A percentile compares a stretch with the other conserved stretches of the same genome.
These are phyloP conservation scores for Nematocida displodere DNA, from an alignment of 371 early-diverging fungal genomes.

Conservation along the genomic window DNA sequence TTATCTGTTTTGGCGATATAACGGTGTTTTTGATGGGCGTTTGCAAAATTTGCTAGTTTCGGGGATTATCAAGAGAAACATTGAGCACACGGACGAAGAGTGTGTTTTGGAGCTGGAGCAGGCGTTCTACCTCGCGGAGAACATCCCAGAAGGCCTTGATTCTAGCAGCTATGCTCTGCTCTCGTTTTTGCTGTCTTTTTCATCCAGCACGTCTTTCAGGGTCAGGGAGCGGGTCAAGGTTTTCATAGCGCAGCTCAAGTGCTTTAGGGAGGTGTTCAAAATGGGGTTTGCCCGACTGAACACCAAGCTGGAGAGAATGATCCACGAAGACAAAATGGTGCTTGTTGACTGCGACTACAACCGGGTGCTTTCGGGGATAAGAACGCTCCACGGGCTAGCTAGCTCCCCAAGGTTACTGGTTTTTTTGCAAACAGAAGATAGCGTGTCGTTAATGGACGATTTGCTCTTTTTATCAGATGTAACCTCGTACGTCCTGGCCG, in stretches of 20 bases:
- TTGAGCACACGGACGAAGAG: conserved; percentile 1
- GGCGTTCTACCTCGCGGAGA: conserved; percentile 1
- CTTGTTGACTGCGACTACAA: conserved; percentile 32
- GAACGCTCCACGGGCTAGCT: conserved; percentile 9
- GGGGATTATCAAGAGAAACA: conserved; percentile 22
- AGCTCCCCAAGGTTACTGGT: conserved; percentile 30
- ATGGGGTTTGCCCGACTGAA: conserved; percentile 20
- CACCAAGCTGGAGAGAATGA: not conserved
- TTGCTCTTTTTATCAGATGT: conserved; percentile 7
- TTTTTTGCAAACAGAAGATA: not conserved
- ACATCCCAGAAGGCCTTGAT: not conserved
- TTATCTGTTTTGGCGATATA: conserved; percentile 45
- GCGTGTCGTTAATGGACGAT: not conserved
- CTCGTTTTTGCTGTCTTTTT: conserved; percentile 8
- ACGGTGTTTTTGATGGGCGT: conserved; percentile 23
- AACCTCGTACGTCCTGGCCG: not conserved
- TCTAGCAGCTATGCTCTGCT: not conserved
- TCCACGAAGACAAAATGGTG: not conserved
- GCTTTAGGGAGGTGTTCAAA: conserved; percentile 12
- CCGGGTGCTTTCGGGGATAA: conserved; percentile 35
- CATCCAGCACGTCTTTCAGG: not conserved
- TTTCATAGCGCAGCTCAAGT: not conserved
- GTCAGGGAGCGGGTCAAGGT: not conserved
- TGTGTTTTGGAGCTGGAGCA: not conserved
- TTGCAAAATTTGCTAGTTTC: conserved; percentile 45